Evolutionary conservation across 805 yeast species (phyloP).

Genomic region (Vanderwaltozyma tropicalis): DNA sequence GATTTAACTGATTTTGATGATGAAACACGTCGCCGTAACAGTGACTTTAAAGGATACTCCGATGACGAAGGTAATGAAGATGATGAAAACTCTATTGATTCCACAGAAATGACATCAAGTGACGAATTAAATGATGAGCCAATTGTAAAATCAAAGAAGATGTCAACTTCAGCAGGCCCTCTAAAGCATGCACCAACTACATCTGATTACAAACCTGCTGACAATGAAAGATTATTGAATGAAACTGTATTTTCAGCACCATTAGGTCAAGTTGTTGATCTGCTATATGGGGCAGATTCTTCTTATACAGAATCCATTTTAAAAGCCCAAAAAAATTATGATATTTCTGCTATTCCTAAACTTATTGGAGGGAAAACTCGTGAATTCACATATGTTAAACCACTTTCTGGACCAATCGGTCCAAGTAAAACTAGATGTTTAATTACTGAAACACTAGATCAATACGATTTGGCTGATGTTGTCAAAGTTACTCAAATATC

Average conservation of each 20-base stretch:
- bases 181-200: conserved; percentile 40
- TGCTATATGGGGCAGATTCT: conserved; percentile 55
- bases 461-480: conserved; percentile 37
- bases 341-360: conserved; percentile 40
- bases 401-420: conserved; percentile 58
- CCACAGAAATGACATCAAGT: conserved; percentile 22
- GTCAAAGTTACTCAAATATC: conserved; percentile 47
- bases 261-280: conserved; percentile 45
- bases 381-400: conserved; percentile 49
- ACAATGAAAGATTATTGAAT: conserved; percentile 44
- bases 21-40: conserved; percentile 5
- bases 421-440: conserved; percentile 66
- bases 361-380: conserved; percentile 33
- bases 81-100: conserved; percentile 7
- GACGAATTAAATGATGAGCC: conserved; percentile 26
- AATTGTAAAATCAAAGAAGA: neutral
- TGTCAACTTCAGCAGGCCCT: conserved; percentile 28
- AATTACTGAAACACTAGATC: conserved; percentile 49
- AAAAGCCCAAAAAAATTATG: conserved; percentile 52
- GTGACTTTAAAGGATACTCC: conserved; percentile 18
- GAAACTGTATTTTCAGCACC: conserved; percentile 53
- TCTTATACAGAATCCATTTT: conserved; percentile 36
- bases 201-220: conserved; percentile 33
- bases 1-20: conserved; percentile 19
- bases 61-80: conserved; percentile 18